Conservation (phyloP, 129 eudicot genomes). For the Lactuca saligna region DNA sequence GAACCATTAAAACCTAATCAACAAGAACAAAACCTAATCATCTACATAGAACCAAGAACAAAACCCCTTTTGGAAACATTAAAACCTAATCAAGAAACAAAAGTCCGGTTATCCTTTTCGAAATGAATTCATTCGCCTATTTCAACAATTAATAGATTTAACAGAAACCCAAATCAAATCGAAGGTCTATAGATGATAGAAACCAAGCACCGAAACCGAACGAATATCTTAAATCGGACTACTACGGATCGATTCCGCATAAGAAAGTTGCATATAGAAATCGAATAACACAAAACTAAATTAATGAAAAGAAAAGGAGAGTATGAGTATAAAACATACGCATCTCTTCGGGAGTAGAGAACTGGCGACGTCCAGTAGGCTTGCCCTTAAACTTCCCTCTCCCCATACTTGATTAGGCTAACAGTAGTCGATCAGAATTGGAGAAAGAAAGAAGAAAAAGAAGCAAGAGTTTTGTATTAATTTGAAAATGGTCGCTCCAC, state of each 20-base stretch:
- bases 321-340: conserved; percentile 31
- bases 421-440: conserved; percentile 7
- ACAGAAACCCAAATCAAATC: not conserved
- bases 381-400: conserved; percentile 95
- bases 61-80: not conserved
- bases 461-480: not conserved
- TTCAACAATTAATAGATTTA: not conserved
- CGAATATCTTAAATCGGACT: conserved; percentile 8
- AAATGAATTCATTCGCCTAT: not conserved
- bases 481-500: not conserved
- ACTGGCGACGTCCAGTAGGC: conserved; percentile 95
- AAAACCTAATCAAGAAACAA: not conserved
- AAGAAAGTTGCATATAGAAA: not conserved
- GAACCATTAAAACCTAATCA: not conserved
- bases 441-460: conserved; percentile 13
- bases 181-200: not conserved
- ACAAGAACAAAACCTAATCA: not conserved
- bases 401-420: conserved; percentile 39
- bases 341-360: conserved; percentile 86
- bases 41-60: not conserved
- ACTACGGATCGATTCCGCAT: conserved; percentile 8
- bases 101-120: not conserved
- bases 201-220: not conserved
- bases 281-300: not conserved
- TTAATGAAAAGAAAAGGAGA: not conserved